Evolutionary conservation across 2,329 filamentous ascomycete genomes (phyloP).

Genomic region (Cephalotrichum gorgonifer): DNA sequence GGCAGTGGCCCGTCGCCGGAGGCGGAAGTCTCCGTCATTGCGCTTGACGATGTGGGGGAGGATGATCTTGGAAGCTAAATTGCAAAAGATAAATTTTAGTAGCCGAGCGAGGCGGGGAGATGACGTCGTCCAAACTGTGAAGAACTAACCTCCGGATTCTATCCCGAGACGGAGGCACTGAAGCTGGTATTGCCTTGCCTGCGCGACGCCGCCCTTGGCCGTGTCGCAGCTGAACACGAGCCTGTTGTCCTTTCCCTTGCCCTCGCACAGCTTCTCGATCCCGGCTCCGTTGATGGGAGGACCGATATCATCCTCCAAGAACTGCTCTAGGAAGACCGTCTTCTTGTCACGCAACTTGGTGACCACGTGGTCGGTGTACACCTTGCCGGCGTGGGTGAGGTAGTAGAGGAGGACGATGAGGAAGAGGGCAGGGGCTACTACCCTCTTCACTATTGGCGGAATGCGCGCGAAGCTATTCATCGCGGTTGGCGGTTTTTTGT

Average conservation of each 20-base stretch:
- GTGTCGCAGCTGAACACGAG: conserved; percentile 31
- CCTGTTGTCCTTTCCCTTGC: conserved; percentile 26
- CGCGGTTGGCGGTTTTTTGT: neutral
- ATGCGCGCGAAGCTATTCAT: neutral
- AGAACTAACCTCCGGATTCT: conserved; percentile 30
- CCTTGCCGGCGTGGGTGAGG: conserved; percentile 11
- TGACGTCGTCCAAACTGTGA: neutral
- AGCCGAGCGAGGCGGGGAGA: neutral
- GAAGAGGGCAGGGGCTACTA: conserved; percentile 5
- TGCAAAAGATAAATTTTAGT: conserved; percentile 10
- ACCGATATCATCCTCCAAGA: conserved; percentile 20
- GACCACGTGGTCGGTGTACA: conserved; percentile 13
- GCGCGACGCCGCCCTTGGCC: conserved; percentile 30
- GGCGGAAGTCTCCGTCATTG: conserved; percentile 17
- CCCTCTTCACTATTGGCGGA: neutral
- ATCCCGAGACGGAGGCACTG: conserved; percentile 35
- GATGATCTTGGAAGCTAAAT: conserved; percentile 21
- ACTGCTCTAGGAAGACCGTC: conserved; percentile 21
- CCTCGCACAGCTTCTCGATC: conserved; percentile 22
- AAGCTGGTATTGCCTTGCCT: conserved; percentile 32
- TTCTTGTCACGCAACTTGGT: conserved; percentile 20
- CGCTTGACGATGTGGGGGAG: conserved; percentile 23
- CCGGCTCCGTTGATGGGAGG: conserved; percentile 18
- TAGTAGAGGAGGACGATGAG: conserved; percentile 15
- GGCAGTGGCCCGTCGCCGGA: conserved; percentile 9